These are phyloP conservation scores for Geoglossum glabrum DNA, from an alignment of 495 filamentous ascomycete species.

Conservation along the genomic window DNA sequence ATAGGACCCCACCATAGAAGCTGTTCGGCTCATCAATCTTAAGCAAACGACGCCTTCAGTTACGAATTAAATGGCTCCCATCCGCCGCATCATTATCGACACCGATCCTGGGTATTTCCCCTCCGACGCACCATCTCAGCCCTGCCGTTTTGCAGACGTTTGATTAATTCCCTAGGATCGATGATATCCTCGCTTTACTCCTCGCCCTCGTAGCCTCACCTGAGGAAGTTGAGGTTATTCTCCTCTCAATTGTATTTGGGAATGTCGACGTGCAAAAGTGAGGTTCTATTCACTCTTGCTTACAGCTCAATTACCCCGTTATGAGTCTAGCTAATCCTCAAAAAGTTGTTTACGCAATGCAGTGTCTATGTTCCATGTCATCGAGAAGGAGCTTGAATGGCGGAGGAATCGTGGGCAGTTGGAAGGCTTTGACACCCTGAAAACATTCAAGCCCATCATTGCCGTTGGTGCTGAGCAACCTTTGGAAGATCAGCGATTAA, in stretches of 20 bases:
- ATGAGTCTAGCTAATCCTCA: not conserved
- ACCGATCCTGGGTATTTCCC: slow-evolving; percentile 4
- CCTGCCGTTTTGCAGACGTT: not conserved
- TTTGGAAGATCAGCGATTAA: slow-evolving; percentile 60
- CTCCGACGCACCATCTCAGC: too few relatives aligned
- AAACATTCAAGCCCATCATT: slow-evolving; percentile 52
- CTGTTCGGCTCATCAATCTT: not conserved
- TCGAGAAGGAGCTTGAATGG: slow-evolving; percentile 82
- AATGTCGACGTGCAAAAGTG: slow-evolving; percentile 72
- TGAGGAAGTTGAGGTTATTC: slow-evolving; percentile 69
- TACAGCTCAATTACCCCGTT: not conserved
- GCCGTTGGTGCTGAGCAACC: slow-evolving; percentile 74
- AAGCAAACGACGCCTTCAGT: not conserved
- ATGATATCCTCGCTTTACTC: slow-evolving; percentile 74
- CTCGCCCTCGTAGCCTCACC: slow-evolving; percentile 66
- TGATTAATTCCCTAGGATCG: slow-evolving; percentile 29
- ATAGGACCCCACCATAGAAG: not conserved
- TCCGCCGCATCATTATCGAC: slow-evolving; percentile 75
- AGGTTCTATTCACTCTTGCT: not conserved
- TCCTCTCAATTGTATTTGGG: slow-evolving; percentile 83
- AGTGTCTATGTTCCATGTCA: slow-evolving; percentile 75
- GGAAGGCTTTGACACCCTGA: slow-evolving; percentile 48
- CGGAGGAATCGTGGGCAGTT: slow-evolving; percentile 40
- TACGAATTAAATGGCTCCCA: slow-evolving; percentile 32
- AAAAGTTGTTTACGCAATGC: slow-evolving; percentile 71